Evolutionary conservation across 23 red algal species (phyloP), one percentile per base, ranked within the genome.

Genomic region (Porphyridium purpureum): DNA sequence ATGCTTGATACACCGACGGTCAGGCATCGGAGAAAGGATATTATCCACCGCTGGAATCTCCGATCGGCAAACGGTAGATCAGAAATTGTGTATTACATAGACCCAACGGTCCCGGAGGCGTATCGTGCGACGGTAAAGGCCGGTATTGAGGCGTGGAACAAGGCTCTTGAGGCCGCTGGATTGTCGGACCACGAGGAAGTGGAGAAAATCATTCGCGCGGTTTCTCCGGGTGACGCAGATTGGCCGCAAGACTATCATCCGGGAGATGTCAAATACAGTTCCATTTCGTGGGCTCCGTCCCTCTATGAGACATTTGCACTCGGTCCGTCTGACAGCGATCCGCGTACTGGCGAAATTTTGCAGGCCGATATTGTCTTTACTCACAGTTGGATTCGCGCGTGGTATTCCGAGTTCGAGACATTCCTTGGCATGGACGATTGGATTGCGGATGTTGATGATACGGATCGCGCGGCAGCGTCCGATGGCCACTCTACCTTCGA

Each of bases 351-450:
- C 2, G 64, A 69, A 22, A 54, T 69, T 30, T 2, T 69, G 5
- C 19, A 57, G 7, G 29, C 64, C 4, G 36, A 69, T 41, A 69
- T 69, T 54, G 50, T 69, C 23, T 69, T 69, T 24, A 69, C 64
- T 0, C 64, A 69, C 49, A 49, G 64, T 1, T 58, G 50, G 64
- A 41, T 69, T 9, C 64, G 53, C 31, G 44, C 35, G 14, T 31
- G 35, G 33, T 47, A 44, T 5, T n/a, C 17, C 7, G 35, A 46
- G 24, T 64, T 44, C 24, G 44, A 20, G 4, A n/a, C 27, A 0
- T 15, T 21, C 17, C 17, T 48, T 22, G 23, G 14, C 44, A 48
- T 22, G 3, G 19, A 21, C 2, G 19, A 15, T 15, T 22, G 44
- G 0, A 21, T 48, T 48, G 19, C 4, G 0, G 44, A 21, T 15